Evolutionary conservation across 1,284 basidiomycete genomes (phyloP), one percentile per base, ranked within the genome.

Genomic region (Malassezia cuniculi): DNA sequence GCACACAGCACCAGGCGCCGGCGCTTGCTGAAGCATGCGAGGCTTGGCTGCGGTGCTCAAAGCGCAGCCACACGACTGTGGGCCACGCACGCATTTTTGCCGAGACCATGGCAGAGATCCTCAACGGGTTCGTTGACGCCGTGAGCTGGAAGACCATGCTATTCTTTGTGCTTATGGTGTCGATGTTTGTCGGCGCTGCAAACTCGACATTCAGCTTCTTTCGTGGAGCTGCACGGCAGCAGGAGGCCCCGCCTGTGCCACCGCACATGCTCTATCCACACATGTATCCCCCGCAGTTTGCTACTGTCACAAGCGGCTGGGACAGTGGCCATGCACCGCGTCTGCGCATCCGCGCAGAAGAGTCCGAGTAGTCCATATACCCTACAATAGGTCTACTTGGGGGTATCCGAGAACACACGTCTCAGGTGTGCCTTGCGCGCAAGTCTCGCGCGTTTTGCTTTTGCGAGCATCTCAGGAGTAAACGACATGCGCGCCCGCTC

Each of bases 51-150:
- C 78, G 78, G n/a, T 97, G 90, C 68, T 93, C 94, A 83, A 79
- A 81, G 66, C 81, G 84, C 40, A 86, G 94, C 71, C 86, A 86
- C 30, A 80, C 80, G 18, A 79, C 81, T 25, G 78, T 93, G 16
- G 86, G 86, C 1, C 80, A 85, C 34, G 83, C 86, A 39, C 78
- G 78, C 51, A 82, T 95, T 53, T 80, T 82, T 31, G 87, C 90
- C 37, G 86, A 95, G 71, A 80, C 90, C 33, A 81, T 95, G 67
- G 90, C 85, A 33, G 89, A 93, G 57, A 83, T 94, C 26, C 79
- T 94, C 55, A 93, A 95, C 68, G 79, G 84, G 6, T 97, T 97
- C 66, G 83, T 95, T 20, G 90, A 95, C 64, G 81, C 83, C 29
- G 89, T 95, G 65, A 87, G 81, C 68, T 94, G 86, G 85, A 93